Evolutionary conservation across 352 stramenopile species (phyloP).

Genomic region (Globisporangium acanthophoron): DNA sequence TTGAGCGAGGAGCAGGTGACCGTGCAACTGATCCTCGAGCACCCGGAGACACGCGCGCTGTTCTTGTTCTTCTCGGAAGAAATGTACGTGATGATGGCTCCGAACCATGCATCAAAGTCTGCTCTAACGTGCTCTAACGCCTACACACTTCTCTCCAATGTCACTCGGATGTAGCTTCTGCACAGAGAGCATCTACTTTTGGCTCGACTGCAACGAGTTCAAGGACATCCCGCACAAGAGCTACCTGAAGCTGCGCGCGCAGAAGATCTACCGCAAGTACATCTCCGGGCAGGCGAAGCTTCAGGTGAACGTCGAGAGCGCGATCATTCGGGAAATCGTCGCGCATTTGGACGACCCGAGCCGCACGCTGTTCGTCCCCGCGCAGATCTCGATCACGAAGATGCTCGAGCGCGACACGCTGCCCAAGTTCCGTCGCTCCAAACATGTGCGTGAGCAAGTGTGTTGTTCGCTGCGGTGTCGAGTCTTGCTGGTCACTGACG

Average conservation of each 20-base stretch:
- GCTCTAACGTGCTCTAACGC: no score
- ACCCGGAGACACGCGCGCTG: conserved; percentile 51
- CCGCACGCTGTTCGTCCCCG: conserved; percentile 50
- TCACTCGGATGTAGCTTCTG: conserved; percentile 38
- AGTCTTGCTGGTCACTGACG: not conserved
- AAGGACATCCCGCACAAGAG: conserved; percentile 70
- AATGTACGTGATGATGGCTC: conserved; percentile 38
- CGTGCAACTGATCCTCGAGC: conserved; percentile 53
- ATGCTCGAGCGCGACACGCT: conserved; percentile 75
- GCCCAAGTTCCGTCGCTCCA: conserved; percentile 66
- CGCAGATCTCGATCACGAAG: conserved; percentile 62
- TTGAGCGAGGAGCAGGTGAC: conserved; percentile 37
- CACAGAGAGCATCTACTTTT: conserved; percentile 81
- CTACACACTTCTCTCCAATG: no score
- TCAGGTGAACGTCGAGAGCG: conserved; percentile 66
- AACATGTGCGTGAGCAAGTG: conserved; percentile 37
- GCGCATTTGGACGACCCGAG: conserved; percentile 46
- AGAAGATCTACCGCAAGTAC: conserved; percentile 82
- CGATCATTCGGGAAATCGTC: conserved; percentile 50
- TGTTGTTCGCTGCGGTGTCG: not conserved
- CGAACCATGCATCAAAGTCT: not conserved
- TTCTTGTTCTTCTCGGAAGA: conserved; percentile 75
- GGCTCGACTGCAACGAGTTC: conserved; percentile 79
- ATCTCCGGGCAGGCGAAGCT: conserved; percentile 57
- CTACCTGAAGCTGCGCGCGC: conserved; percentile 67